Base-by-base conservation (phyloP, 2,329 filamentous ascomycete genomes). In the Furcasterigmium furcatum region DNA sequence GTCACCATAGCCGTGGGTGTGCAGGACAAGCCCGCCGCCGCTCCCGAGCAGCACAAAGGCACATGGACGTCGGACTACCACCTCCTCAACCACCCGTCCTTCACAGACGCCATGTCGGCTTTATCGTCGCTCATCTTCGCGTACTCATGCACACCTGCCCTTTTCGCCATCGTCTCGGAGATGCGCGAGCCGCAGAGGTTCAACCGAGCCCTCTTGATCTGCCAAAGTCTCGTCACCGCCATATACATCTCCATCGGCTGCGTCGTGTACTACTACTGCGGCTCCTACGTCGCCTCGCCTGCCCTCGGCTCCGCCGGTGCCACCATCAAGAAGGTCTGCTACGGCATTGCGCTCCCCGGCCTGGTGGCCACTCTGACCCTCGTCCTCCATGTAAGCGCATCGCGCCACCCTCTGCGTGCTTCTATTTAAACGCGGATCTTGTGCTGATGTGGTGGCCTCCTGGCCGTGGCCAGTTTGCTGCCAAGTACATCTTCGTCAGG, bases 21-120 rank as follows among this genome's bases (percentile, higher is more conserved):
- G 5, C 59, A 65, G 46, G 56, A 60, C 5, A 51, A 52, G 1
- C 62, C 58, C 4, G 52, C 56, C 5, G 46, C 54, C 8, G 59
- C 59, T 2, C 56, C 58, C 9, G 42, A 42, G 3, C 43, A 45
- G 1, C 8, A 8, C 25, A 13, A 29, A 29, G 53, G 46, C 2
- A 35, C 41, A 8, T 62, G 59, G 59, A 20, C 45, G 2, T 57
- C 58, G 9, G 57, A 63, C 50, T 64, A 54, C 46, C 48, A 72
- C 47, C 74, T 81, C 58, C 71, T 81, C 59, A 80, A 77, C 68
- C 80, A 79, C 66, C 78, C 77, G 34, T 77, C 78, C 21, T 65
- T 76, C 14, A 71, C 77, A 9, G 68, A 72, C 46, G 67, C 76
- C 4, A 76, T 65, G 13, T 50, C 63, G 2, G 60, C 64, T 10